These are phyloP conservation scores for Xerocomus potaroensis DNA, from an alignment of 768 basidiomycete species.

Conservation along the genomic window DNA sequence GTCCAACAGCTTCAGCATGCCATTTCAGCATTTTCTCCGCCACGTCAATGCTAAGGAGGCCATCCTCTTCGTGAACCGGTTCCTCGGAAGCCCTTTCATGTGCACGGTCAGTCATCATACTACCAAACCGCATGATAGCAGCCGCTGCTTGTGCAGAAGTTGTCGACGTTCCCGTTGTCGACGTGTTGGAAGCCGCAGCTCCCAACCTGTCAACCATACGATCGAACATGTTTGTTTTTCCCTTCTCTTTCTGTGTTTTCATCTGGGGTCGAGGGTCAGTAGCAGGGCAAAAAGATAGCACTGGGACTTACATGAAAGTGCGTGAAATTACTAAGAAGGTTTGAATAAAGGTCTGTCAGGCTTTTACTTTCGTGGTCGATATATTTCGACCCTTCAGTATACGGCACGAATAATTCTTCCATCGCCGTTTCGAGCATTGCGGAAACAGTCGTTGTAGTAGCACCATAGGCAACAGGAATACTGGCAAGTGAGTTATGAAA, in stretches of 20 bases:
- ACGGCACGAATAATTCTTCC: slow-evolving; percentile 94
- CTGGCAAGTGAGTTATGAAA: slow-evolving; percentile 53
- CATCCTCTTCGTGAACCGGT: slow-evolving; percentile 75
- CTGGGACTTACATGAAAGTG: slow-evolving; percentile 74
- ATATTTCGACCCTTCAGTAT: slow-evolving; percentile 87
- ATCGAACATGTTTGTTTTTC: slow-evolving; percentile 80
- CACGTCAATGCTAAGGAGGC: slow-evolving; percentile 64
- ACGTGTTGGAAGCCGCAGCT: slow-evolving; percentile 65
- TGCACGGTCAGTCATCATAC: slow-evolving; percentile 54
- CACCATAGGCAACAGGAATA: slow-evolving; percentile 36
- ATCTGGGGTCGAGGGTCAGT: slow-evolving; percentile 34
- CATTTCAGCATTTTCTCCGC: slow-evolving; percentile 93
- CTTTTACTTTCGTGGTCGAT: slow-evolving; percentile 88
- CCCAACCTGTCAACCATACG: slow-evolving; percentile 85
- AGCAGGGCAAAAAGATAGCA: neutral
- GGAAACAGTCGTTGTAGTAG: slow-evolving; percentile 50
- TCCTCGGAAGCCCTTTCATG: slow-evolving; percentile 61
- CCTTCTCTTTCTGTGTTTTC: slow-evolving; percentile 51
- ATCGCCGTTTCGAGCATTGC: slow-evolving; percentile 92
- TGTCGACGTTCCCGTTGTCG: slow-evolving; percentile 53
- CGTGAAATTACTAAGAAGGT: slow-evolving; percentile 68
- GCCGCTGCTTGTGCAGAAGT: slow-evolving; percentile 84
- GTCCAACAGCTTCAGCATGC: slow-evolving; percentile 96
- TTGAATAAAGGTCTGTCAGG: slow-evolving; percentile 72
- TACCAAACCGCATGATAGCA: slow-evolving; percentile 85